These are phyloP conservation scores for Boletus edulis DNA, from an alignment of 768 basidiomycete genomes.

Conservation along the genomic window DNA sequence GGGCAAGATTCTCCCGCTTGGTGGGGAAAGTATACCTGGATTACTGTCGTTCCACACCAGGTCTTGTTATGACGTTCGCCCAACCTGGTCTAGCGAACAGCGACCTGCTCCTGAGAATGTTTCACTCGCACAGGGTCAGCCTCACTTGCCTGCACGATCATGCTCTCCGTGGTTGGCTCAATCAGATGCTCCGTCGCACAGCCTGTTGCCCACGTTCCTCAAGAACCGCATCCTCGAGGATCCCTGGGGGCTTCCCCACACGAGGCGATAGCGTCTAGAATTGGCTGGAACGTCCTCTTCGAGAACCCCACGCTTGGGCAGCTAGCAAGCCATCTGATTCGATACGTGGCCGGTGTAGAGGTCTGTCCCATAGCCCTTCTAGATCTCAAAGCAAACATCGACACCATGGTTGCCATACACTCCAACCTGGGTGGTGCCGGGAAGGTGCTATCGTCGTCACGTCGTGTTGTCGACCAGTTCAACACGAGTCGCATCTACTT, in stretches of 20 bases:
- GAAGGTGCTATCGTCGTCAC: conserved; percentile 2
- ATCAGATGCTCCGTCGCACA: neutral
- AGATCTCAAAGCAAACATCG: conserved; percentile 23
- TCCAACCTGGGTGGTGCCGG: neutral
- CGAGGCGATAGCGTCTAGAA: neutral
- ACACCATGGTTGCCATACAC: conserved; percentile 39
- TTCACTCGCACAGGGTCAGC: conserved; percentile 26
- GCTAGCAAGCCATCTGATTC: conserved; percentile 30
- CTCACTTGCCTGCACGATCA: too few relatives aligned
- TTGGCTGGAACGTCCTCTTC: conserved; percentile 43
- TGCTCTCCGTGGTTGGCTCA: too few relatives aligned
- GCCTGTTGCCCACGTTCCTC: conserved; percentile 38
- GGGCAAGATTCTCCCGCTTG: too few relatives aligned
- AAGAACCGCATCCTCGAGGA: conserved; percentile 35
- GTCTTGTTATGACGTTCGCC: too few relatives aligned
- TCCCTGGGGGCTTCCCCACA: conserved; percentile 23
- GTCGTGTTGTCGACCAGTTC: conserved; percentile 33
- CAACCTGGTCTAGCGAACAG: too few relatives aligned
- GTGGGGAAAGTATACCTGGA: too few relatives aligned
- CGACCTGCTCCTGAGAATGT: too few relatives aligned
- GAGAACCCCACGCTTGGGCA: conserved; percentile 36
- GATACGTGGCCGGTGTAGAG: neutral
- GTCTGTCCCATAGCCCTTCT: neutral
- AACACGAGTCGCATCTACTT: conserved; percentile 37
- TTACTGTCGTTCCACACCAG: too few relatives aligned